phyloP scores from a whole-genome alignment of 192 early-diverging fungal genomes.

The Podila epicladia region DNA sequence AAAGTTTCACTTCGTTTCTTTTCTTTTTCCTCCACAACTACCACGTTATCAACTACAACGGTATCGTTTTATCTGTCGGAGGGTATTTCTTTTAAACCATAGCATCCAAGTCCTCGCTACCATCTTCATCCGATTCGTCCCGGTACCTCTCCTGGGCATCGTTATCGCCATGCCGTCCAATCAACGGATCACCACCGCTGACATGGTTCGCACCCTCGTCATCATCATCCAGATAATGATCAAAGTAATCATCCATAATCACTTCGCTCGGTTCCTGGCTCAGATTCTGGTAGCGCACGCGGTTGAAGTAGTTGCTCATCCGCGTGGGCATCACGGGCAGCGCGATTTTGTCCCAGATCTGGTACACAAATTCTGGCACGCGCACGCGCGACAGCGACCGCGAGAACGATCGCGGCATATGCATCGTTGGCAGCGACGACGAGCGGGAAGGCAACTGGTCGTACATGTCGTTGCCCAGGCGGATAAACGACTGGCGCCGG shows the following conservation, averaged over 20 bases:
- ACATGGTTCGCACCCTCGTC: constrained; percentile 23
- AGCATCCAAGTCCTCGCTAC: constrained; percentile 21
- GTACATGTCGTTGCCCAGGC: constrained; percentile 38
- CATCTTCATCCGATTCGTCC: constrained; percentile 28
- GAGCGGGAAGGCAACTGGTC: constrained; percentile 39
- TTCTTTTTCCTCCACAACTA: no score
- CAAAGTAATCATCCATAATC: constrained; percentile 54
- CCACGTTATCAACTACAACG: neutral
- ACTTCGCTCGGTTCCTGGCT: constrained; percentile 47
- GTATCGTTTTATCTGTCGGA: neutral
- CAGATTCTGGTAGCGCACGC: constrained; percentile 41
- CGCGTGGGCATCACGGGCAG: constrained; percentile 12
- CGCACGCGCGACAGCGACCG: constrained; percentile 20
- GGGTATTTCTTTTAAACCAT: constrained; percentile 18
- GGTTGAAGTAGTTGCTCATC: constrained; percentile 12
- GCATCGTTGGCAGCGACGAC: constrained; percentile 36
- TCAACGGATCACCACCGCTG: neutral
- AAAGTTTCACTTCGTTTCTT: no score
- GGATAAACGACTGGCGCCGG: constrained; percentile 22
- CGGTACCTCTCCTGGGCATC: constrained; percentile 44
- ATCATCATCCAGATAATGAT: constrained; percentile 49
- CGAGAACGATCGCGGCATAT: constrained; percentile 38
- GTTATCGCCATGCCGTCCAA: constrained; percentile 13
- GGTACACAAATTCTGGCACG: constrained; percentile 28
- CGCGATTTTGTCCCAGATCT: constrained; percentile 35